phyloP scores from a whole-genome alignment of 495 filamentous ascomycete genomes.

The Tuber melanosporum region DNA sequence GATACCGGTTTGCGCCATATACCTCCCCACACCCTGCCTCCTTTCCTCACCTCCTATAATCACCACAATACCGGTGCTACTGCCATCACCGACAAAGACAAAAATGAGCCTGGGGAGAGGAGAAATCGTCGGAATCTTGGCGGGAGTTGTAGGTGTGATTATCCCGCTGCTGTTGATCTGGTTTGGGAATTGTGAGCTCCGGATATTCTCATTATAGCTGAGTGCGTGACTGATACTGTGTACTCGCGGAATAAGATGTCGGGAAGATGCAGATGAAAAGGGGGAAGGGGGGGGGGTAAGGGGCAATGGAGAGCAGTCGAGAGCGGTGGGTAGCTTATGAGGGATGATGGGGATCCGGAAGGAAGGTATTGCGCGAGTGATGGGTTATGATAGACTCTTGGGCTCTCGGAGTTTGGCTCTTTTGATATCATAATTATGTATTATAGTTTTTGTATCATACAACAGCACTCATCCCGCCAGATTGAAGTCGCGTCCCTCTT shows the following conservation, averaged over 20 bases:
- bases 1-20: background rate
- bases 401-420: background rate
- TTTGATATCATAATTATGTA: background rate
- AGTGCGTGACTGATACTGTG: background rate
- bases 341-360: background rate
- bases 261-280: background rate
- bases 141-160: background rate
- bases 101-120: background rate
- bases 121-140: background rate
- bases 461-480: background rate
- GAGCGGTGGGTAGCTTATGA: no score
- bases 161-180: slow-evolving; percentile 41
- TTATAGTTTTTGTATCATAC: background rate
- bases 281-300: background rate
- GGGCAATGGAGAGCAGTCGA: slow-evolving; percentile 6
- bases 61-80: background rate
- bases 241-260: background rate
- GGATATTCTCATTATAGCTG: background rate
- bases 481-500: background rate
- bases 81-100: background rate
- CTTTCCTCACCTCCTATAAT: background rate
- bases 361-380: background rate
- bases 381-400: background rate
- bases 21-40: background rate
- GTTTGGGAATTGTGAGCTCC: background rate